A percentile compares a stretch with the other conserved stretches of the same genome.
These are phyloP conservation scores for Zangia roseola DNA, from an alignment of 768 basidiomycete genomes.

Conservation along the genomic window DNA sequence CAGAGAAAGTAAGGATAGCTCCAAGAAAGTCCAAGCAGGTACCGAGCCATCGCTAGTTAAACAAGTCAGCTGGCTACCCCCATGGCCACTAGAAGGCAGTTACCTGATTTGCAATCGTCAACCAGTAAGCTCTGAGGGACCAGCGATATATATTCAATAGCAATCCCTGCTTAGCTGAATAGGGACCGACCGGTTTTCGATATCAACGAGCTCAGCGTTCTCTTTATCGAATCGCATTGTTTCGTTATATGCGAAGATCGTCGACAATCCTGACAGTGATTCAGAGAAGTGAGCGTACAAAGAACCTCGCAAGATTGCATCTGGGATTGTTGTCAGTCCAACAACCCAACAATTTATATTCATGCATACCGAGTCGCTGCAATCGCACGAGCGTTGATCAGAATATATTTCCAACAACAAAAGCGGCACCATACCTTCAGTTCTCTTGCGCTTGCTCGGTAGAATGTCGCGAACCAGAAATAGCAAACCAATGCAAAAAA, in stretches of 20 bases:
- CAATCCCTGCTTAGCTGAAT: neutral
- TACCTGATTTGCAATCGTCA: constrained; percentile 81
- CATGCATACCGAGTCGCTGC: constrained; percentile 51
- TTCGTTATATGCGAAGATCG: constrained; percentile 88
- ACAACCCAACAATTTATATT: no score
- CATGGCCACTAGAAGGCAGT: neutral
- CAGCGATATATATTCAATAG: neutral
- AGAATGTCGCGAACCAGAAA: constrained; percentile 73
- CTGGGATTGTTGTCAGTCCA: constrained; percentile 31
- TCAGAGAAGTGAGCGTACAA: constrained; percentile 94
- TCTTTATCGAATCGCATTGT: constrained; percentile 69
- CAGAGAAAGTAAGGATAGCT: constrained; percentile 64
- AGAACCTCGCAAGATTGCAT: constrained; percentile 79
- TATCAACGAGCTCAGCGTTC: constrained; percentile 73
- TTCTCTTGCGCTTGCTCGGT: constrained; percentile 83
- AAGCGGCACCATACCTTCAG: constrained; percentile 55
- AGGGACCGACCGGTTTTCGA: constrained; percentile 68
- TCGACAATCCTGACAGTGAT: constrained; percentile 80
- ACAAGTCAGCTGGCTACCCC: neutral
- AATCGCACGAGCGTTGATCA: constrained; percentile 6
- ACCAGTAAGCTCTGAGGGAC: constrained; percentile 67
- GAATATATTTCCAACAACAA: neutral
- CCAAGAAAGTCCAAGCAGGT: constrained; percentile 89
- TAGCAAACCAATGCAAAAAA: constrained; percentile 61
- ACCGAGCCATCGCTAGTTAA: constrained; percentile 72